These are phyloP conservation scores for Lodderomyces elongisporus DNA, from an alignment of 1,139 yeast genomes.

Conservation along the genomic window DNA sequence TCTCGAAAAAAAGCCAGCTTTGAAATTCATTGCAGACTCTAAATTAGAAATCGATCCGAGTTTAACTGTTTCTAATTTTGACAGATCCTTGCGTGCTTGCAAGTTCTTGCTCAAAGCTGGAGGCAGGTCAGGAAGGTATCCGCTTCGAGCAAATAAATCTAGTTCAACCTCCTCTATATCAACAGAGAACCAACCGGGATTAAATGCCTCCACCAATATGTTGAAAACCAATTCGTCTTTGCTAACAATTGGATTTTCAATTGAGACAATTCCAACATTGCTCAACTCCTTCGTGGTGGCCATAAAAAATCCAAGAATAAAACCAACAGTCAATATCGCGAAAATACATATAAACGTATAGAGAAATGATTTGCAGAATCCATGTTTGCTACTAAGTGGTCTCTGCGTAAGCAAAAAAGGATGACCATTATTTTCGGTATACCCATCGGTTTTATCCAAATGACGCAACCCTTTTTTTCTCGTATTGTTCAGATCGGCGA, in stretches of 20 bases:
- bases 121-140: conserved; percentile 32
- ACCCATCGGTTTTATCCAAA: not conserved
- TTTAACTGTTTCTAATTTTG: conserved; percentile 59
- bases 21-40: conserved; percentile 70
- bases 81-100: conserved; percentile 5
- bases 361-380: conserved; percentile 46
- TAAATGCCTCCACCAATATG: conserved; percentile 70
- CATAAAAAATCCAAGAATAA: conserved; percentile 73
- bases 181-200: conserved; percentile 80
- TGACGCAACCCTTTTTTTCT: not conserved
- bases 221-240: conserved; percentile 83
- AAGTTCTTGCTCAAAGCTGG: not conserved
- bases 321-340: conserved; percentile 62
- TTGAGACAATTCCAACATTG: conserved; percentile 52
- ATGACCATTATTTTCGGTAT: not conserved
- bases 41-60: conserved; percentile 64
- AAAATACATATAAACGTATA: conserved; percentile 53
- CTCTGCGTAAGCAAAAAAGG: conserved; percentile 10
- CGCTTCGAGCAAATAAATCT: conserved; percentile 83
- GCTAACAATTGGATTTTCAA: conserved; percentile 72
- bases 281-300: conserved; percentile 86
- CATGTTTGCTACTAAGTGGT: conserved; percentile 15
- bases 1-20: conserved; percentile 72
- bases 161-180: conserved; percentile 63
- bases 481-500: conserved; percentile 12